Percentiles rank a stretch among this genome's conserved stretches.
These are phyloP conservation scores for Lolium rigidum DNA, from an alignment of 176 grass and related monocot genomes.

Conservation along the genomic window DNA sequence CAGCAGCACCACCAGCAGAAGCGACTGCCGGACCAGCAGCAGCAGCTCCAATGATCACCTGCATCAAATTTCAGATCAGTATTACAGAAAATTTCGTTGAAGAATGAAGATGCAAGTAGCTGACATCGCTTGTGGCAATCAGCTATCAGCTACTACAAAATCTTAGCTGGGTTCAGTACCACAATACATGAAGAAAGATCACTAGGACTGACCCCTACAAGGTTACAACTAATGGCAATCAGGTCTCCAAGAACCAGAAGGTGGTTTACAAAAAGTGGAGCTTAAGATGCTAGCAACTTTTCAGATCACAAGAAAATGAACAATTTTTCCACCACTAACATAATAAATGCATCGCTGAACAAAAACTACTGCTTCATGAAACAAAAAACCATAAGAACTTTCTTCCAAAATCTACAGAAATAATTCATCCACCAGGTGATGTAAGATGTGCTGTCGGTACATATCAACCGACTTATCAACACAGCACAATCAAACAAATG, in stretches of 20 bases:
- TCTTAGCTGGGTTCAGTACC: too few relatives aligned
- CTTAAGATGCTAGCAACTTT: too few relatives aligned
- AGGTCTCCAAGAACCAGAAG: too few relatives aligned
- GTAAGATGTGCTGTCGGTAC: not conserved
- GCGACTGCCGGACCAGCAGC: constrained; percentile 59
- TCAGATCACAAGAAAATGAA: too few relatives aligned
- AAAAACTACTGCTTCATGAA: not conserved
- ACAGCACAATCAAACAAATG: not conserved
- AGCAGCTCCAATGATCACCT: constrained; percentile 68
- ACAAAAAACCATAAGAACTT: not conserved
- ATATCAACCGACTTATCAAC: not conserved
- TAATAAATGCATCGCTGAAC: not conserved
- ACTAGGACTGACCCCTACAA: too few relatives aligned
- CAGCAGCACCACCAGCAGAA: constrained; percentile 21
- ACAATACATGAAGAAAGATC: too few relatives aligned
- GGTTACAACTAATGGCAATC: too few relatives aligned
- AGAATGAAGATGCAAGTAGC: not conserved
- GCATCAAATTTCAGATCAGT: constrained; percentile 1
- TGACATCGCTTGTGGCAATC: not conserved
- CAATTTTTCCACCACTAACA: not conserved
- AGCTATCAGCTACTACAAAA: too few relatives aligned
- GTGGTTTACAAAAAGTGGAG: too few relatives aligned
- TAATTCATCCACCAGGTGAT: not conserved
- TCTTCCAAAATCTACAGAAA: not conserved
- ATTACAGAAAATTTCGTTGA: not conserved